Percentiles rank a stretch among this genome's conserved stretches.
Evolutionary conservation across 2,329 filamentous ascomycete genomes (phyloP).

Genomic region (Tothia fuscella): DNA sequence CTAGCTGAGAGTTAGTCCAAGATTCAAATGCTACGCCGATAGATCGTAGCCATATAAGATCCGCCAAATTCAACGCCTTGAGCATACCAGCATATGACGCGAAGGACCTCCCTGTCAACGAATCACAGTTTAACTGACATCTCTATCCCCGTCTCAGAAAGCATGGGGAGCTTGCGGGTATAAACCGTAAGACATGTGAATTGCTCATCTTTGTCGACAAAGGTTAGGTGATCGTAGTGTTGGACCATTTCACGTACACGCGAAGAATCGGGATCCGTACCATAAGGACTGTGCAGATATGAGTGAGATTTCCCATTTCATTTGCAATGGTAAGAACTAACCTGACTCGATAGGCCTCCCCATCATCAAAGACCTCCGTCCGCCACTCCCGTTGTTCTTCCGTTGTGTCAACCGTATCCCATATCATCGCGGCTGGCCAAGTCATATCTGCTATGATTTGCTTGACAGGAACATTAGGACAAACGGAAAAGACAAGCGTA

Average conservation of each 20-base stretch:
- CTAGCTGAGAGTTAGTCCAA: too few species aligned
- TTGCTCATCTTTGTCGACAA: neutral
- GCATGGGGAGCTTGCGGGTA: too few species aligned
- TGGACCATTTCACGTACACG: constrained; percentile 3
- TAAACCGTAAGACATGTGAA: neutral
- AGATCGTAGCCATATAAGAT: too few species aligned
- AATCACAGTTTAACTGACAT: too few species aligned
- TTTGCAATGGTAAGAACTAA: neutral
- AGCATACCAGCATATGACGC: too few species aligned
- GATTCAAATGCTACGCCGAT: too few species aligned
- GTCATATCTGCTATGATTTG: constrained; percentile 29
- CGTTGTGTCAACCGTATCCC: constrained; percentile 8
- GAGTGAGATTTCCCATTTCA: neutral
- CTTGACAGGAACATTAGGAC: constrained; percentile 23
- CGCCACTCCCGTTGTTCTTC: neutral
- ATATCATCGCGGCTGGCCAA: constrained; percentile 22
- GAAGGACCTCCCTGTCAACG: too few species aligned
- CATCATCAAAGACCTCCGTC: neutral
- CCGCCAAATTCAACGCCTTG: too few species aligned
- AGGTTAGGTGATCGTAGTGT: neutral
- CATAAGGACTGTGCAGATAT: neutral
- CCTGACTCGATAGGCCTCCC: neutral
- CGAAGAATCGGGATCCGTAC: constrained; percentile 1
- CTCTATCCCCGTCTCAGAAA: too few species aligned
- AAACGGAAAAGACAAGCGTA: constrained; percentile 27